These are phyloP conservation scores for Hypoxylon rubiginosum DNA, from an alignment of 2,329 filamentous ascomycete species.

Conservation along the genomic window DNA sequence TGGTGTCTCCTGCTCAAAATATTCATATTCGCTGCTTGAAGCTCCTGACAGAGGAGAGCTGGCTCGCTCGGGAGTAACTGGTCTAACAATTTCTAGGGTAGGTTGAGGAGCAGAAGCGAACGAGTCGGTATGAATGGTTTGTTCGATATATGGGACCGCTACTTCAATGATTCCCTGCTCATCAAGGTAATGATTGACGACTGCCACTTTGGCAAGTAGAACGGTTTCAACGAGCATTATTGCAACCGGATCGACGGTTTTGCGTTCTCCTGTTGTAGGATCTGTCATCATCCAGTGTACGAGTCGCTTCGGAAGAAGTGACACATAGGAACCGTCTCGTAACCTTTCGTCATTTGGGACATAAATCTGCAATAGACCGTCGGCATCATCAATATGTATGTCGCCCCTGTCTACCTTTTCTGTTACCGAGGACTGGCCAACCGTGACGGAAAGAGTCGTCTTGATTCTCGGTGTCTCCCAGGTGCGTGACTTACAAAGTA, in stretches of 20 bases:
- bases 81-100: slow-evolving; percentile 7
- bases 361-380: slow-evolving; percentile 45
- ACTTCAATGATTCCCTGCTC: slow-evolving; percentile 22
- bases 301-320: slow-evolving; percentile 14
- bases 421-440: slow-evolving; percentile 43
- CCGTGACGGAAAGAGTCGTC: slow-evolving; percentile 46
- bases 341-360: slow-evolving; percentile 47
- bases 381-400: slow-evolving; percentile 31
- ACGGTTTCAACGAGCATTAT: slow-evolving; percentile 1
- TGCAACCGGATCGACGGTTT: background rate
- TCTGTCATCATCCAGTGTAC: slow-evolving; percentile 32
- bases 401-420: slow-evolving; percentile 41
- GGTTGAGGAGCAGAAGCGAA: background rate
- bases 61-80: slow-evolving; percentile 16
- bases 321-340: slow-evolving; percentile 9
- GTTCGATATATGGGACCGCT: slow-evolving; percentile 6
- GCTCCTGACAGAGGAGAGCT: background rate
- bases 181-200: slow-evolving; percentile 10
- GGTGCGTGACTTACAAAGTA: slow-evolving; percentile 42
- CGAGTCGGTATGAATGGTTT: background rate
- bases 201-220: background rate
- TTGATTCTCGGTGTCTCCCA: slow-evolving; percentile 53
- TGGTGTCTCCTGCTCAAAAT: slow-evolving; percentile 4
- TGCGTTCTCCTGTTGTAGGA: background rate
- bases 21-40: slow-evolving; percentile 4